Evolutionary conservation across 768 basidiomycete genomes (phyloP), one percentile per base, ranked within the genome.

Genomic region (Kockovaella imperatae): DNA sequence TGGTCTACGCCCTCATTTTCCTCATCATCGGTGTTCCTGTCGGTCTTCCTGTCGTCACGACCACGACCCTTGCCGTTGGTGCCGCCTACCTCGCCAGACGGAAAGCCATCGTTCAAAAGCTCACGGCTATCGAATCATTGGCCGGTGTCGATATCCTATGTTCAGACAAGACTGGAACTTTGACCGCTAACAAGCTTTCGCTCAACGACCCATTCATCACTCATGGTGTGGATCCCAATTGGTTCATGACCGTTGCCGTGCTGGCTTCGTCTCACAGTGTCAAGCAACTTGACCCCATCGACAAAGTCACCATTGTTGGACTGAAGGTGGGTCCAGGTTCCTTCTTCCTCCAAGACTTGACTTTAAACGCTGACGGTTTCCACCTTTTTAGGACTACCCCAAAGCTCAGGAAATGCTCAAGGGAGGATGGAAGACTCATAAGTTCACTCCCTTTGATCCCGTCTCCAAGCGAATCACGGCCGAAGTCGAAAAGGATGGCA

Each of bases 381-480:
- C n/a, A 23, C 36, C 15, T 18, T 30, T 24, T 7, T 47, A 72
- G 71, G 71, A 75, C 55, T 77, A 71, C 59, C 75, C 76, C 21
- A 68, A 71, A 42, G 76, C 77, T 0, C 74, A 73, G 47, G 74
- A 77, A 53, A 74, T 72, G 53, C 70, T 75, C 32, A 60, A 67
- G 45, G 49, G 54, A 14, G 76, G 76, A 18, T 77, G 76, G 76
- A 68, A 62, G 42, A 77, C 76, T 20, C 46, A 68, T 59, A 75
- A 75, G 49, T 78, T 78, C 59, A 65, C 68, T 5, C 77, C 77
- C 5, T 77, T 77, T 56, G 75, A 77, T 52, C 77, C 77, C 8
- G 77, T 77, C 34, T 76, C 75, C 41, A 77, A 78, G 62, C 74
- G 77, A 28, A 77, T 77, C 59, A 75, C 75, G 21, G 74, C 76